These are phyloP conservation scores for Mrakia gelida DNA, from an alignment of 768 basidiomycete species.

Conservation along the genomic window DNA sequence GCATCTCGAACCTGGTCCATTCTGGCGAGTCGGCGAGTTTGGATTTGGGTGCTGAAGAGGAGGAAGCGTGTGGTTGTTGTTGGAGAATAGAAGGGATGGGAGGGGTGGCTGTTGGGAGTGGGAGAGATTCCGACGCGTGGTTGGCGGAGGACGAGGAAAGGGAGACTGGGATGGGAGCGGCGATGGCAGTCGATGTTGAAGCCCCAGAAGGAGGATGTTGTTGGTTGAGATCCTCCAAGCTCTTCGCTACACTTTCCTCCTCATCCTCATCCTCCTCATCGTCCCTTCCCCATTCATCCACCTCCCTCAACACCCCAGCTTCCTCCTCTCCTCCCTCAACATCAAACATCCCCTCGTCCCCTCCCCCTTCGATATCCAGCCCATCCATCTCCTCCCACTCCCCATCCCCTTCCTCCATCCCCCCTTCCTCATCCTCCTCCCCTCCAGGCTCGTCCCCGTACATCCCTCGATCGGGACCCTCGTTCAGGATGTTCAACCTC, in stretches of 20 bases:
- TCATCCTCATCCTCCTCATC: conserved; percentile 12
- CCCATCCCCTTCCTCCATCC: conserved; percentile 50
- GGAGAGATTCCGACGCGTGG: conserved; percentile 29
- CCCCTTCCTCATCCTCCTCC: conserved; percentile 63
- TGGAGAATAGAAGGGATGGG: conserved; percentile 19
- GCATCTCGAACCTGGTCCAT: conserved; percentile 79
- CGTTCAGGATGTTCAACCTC: conserved; percentile 69
- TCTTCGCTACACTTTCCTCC: conserved; percentile 3
- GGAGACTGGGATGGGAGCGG: neutral
- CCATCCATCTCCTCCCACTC: conserved; percentile 34
- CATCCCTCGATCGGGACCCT: conserved; percentile 57
- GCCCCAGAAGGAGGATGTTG: neutral
- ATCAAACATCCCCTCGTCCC: conserved; percentile 17
- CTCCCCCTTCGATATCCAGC: conserved; percentile 37
- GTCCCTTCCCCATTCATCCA: conserved; percentile 15
- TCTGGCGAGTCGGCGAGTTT: conserved; percentile 44
- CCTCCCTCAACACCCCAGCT: conserved; percentile 20
- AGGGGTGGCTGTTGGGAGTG: conserved; percentile 15
- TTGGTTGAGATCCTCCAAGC: neutral
- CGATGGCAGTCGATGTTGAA: neutral
- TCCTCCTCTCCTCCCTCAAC: conserved; percentile 25
- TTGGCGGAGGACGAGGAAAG: conserved; percentile 2
- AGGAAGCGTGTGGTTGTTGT: conserved; percentile 8
- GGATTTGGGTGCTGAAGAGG: neutral
- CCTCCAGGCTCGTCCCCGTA: neutral